Evolutionary conservation across 2,329 filamentous ascomycete genomes (phyloP).

Genomic region (Phialophora verrucosa): DNA sequence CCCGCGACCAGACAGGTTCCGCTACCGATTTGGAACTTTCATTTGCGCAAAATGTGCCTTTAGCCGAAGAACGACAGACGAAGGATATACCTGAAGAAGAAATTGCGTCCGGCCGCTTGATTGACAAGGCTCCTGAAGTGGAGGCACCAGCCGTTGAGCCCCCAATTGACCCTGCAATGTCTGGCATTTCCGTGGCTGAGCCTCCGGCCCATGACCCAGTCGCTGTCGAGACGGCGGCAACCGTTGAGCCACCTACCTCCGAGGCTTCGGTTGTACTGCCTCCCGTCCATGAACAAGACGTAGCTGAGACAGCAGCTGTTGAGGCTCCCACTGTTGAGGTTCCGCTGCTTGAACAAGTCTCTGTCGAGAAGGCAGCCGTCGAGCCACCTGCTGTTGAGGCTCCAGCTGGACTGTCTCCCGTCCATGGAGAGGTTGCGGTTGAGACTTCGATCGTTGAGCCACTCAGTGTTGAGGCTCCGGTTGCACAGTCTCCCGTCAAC

Average conservation of each 20-base stretch:
- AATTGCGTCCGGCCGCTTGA: neutral
- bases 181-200: neutral
- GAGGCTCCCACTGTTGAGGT: neutral
- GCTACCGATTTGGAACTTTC: neutral
- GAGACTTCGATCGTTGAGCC: slow-evolving; percentile 2
- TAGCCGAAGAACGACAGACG: neutral
- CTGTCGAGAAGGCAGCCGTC: neutral
- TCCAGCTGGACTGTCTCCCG: neutral
- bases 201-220: neutral
- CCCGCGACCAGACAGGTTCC: neutral
- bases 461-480: neutral
- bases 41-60: too few species aligned
- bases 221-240: neutral
- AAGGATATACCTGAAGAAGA: neutral
- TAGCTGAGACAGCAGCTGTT: neutral
- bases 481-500: neutral
- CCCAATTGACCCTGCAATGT: neutral
- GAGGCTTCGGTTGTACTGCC: slow-evolving; percentile 8
- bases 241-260: neutral
- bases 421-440: neutral
- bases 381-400: neutral
- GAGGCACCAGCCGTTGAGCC: neutral
- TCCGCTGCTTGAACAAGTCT: neutral
- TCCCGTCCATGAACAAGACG: neutral
- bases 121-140: neutral